Evolutionary conservation across 2,329 filamentous ascomycete genomes (phyloP).

Genomic region (Aspergillus sp.): DNA sequence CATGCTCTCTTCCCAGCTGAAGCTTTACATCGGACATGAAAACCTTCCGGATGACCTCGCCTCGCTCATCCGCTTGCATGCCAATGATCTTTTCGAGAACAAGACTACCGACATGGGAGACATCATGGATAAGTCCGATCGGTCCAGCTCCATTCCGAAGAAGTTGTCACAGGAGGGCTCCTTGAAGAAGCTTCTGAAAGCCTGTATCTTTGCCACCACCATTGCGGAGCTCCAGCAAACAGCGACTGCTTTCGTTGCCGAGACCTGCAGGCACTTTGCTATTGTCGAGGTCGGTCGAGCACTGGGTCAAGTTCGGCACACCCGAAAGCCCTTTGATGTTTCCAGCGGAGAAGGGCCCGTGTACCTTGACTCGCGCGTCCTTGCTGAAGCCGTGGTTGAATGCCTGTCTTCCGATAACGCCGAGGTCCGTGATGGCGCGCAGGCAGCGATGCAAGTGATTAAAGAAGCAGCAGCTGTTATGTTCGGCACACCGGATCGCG

Average conservation of each 20-base stretch:
- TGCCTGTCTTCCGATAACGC: conserved; percentile 82
- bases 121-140: conserved; percentile 71
- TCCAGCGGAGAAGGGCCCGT: conserved; percentile 82
- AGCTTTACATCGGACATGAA: conserved; percentile 85
- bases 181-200: conserved; percentile 84
- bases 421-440: conserved; percentile 77
- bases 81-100: conserved; percentile 74
- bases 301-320: conserved; percentile 77
- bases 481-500: conserved; percentile 70
- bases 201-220: conserved; percentile 80
- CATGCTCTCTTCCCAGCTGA: conserved; percentile 83
- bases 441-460: conserved; percentile 73
- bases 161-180: conserved; percentile 79
- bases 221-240: conserved; percentile 76
- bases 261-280: conserved; percentile 85
- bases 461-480: conserved; percentile 75
- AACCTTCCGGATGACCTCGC: conserved; percentile 86
- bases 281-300: conserved; percentile 85
- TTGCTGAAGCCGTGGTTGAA: conserved; percentile 88
- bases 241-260: conserved; percentile 71
- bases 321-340: conserved; percentile 76
- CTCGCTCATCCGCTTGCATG: conserved; percentile 79
- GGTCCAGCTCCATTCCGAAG: conserved; percentile 80
- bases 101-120: conserved; percentile 70
- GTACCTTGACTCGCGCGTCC: conserved; percentile 78